Percentiles rank a stretch among this genome's conserved stretches.
Conservation (phyloP, 164 flowering plant species). For the Brasenia schreberi region DNA sequence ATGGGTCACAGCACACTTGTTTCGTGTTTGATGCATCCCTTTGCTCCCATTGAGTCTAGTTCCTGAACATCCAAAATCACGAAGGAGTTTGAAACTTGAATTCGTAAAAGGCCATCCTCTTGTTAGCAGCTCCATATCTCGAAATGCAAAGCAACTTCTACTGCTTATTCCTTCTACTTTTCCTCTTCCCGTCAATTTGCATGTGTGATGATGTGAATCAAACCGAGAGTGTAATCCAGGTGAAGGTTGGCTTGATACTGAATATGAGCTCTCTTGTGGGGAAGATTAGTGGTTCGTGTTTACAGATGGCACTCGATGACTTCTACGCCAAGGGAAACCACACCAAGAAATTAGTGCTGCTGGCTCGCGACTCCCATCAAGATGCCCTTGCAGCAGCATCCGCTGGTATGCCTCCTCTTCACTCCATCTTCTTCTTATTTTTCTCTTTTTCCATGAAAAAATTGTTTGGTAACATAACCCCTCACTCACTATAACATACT, state of each 20-base stretch:
- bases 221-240: background rate
- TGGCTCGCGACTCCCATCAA: constrained; percentile 1
- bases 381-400: constrained; percentile 1
- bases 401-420: background rate
- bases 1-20: too few relatives aligned
- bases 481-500: too few relatives aligned
- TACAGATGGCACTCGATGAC: constrained; percentile 4
- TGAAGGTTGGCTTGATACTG: constrained; percentile 7
- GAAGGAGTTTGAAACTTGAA: background rate
- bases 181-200: background rate
- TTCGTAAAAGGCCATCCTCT: background rate
- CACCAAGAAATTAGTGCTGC: constrained; percentile 4
- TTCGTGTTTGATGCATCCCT: too few relatives aligned
- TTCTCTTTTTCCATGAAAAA: background rate
- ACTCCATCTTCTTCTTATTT: background rate
- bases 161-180: background rate
- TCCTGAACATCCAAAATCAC: background rate
- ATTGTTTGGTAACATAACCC: too few relatives aligned
- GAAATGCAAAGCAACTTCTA: background rate
- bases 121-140: background rate
- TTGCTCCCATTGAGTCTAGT: background rate
- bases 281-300: constrained; percentile 1
- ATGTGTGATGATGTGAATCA: background rate
- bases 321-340: constrained; percentile 6
- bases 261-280: constrained; percentile 6